phyloP scores from a whole-genome alignment of 2,329 filamentous ascomycete genomes.

The Domatiomyces catenatus region DNA sequence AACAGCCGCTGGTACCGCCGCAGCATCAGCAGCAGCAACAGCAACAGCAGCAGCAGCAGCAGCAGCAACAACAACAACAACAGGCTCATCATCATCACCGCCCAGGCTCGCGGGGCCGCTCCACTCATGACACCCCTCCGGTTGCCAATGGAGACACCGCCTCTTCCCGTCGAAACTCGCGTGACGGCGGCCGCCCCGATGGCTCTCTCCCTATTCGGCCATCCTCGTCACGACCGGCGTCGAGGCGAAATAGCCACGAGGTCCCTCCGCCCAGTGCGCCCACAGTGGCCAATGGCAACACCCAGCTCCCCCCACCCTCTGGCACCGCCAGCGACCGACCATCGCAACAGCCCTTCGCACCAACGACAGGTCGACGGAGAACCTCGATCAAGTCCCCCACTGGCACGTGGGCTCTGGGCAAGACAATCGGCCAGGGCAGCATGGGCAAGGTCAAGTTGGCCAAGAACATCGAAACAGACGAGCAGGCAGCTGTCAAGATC shows the following conservation, averaged over 20 bases:
- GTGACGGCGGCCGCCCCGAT: constrained; percentile 43
- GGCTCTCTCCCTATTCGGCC: constrained; percentile 33
- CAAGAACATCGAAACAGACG: constrained; percentile 72
- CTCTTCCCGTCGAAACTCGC: constrained; percentile 47
- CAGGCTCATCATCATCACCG: constrained; percentile 19
- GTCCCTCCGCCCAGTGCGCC: constrained; percentile 34
- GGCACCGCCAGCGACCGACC: constrained; percentile 33
- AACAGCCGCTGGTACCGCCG: no score
- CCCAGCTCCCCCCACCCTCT: constrained; percentile 33
- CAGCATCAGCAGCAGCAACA: no score
- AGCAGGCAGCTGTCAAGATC: constrained; percentile 96
- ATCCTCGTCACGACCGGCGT: constrained; percentile 26
- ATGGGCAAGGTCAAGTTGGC: constrained; percentile 99
- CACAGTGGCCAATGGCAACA: constrained; percentile 36
- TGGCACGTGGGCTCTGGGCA: constrained; percentile 86
- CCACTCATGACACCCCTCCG: constrained; percentile 31
- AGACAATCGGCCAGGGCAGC: constrained; percentile 92
- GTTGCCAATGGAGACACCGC: constrained; percentile 48
- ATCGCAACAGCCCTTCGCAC: constrained; percentile 23
- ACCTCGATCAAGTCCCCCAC: constrained; percentile 83
- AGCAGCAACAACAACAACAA: constrained; percentile 1
- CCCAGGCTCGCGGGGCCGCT: constrained; percentile 24
- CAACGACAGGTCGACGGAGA: constrained; percentile 36
- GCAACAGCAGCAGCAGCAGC: background rate
- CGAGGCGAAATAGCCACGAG: constrained; percentile 30